phyloP scores from a whole-genome alignment of 2,329 filamentous ascomycete species.

The Aspergillus versicolor region DNA sequence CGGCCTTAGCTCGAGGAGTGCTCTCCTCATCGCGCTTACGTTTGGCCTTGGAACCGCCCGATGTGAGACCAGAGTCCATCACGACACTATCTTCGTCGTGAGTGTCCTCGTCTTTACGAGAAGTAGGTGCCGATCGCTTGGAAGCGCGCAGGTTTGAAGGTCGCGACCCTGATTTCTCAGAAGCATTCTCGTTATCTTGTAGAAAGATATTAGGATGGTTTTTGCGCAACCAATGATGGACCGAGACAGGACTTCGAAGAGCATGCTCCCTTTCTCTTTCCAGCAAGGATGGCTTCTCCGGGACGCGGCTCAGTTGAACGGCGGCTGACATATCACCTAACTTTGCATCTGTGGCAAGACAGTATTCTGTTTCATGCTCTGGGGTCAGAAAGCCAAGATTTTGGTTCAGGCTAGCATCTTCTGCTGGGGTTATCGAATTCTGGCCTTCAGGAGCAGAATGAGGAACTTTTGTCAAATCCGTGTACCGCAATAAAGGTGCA shows the following conservation, averaged over 20 bases:
- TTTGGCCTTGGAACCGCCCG: constrained; percentile 39
- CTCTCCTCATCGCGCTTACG: constrained; percentile 50
- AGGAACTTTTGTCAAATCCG: constrained; percentile 31
- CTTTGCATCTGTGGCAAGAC: constrained; percentile 43
- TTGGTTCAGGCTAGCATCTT: constrained; percentile 27
- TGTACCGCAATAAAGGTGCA: constrained; percentile 35
- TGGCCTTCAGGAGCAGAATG: constrained; percentile 26
- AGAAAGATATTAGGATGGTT: constrained; percentile 82
- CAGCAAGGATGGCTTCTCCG: constrained; percentile 43
- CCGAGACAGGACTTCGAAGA: constrained; percentile 79
- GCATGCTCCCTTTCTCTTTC: constrained; percentile 56
- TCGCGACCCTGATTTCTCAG: constrained; percentile 43
- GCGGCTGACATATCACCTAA: constrained; percentile 47
- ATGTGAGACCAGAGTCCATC: constrained; percentile 35
- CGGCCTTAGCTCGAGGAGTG: constrained; percentile 48
- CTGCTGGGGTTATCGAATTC: constrained; percentile 13
- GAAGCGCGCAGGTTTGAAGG: constrained; percentile 42
- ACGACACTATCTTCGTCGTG: constrained; percentile 46
- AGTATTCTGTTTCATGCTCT: constrained; percentile 45
- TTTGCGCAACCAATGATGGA: constrained; percentile 92
- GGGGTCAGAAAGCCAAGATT: constrained; percentile 45
- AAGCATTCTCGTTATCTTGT: constrained; percentile 64
- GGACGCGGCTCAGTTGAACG: constrained; percentile 49
- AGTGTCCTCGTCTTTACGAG: constrained; percentile 41
- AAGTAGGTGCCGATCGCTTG: constrained; percentile 39